Base-by-base conservation (phyloP, 139 green algal species). In the Picochlorum costavermella region DNA sequence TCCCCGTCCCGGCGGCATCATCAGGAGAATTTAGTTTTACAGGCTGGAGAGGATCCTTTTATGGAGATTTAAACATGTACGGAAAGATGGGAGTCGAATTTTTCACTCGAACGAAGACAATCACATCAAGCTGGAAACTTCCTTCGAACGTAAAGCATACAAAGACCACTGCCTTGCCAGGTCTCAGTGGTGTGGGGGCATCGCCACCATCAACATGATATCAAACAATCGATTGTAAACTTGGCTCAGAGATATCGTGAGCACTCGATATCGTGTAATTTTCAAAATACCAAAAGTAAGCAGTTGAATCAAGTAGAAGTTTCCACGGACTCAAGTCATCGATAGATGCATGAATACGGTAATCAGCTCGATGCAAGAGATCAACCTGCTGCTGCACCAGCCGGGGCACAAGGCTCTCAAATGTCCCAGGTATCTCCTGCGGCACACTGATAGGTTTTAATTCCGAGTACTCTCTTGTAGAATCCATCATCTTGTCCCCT, bases 1-100 rank as follows among this genome's bases (percentile, higher is more conserved):
- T 98, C 67, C 92, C 92, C 2, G 91, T 97, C 51, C 92, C 92
- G 1, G 79, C 97, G 25, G 90, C 93, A 45, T 95, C 94, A 74
- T 40, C 33, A 40, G 96, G 20, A 30, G 33, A 16, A n/a, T 66
- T 97, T 79, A 92, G 78, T 65, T 98, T 98, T 83, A 98, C 87
- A 11, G 90, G 91, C 37, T 98, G 85, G 82, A 73, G 89, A 4
- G 92, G 81, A 31, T 95, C 86, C 6, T 96, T 97, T 51, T 43
- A 66, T n/a, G 88, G 90, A 25, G 90, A 95, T 72, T 70, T 95
- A 60, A 86, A 91, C 75, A 92, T 93, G 78, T 96, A 97, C 50
- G 90, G 90, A 61, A 82, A 84, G 36, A 81, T 81, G 8, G 88
- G 88, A 17, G 85, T 95, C 56, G 59, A 95, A 45, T 98, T 98